phyloP scores from a whole-genome alignment of 2,329 filamentous ascomycete species.

The Apiospora kogelbergensis region DNA sequence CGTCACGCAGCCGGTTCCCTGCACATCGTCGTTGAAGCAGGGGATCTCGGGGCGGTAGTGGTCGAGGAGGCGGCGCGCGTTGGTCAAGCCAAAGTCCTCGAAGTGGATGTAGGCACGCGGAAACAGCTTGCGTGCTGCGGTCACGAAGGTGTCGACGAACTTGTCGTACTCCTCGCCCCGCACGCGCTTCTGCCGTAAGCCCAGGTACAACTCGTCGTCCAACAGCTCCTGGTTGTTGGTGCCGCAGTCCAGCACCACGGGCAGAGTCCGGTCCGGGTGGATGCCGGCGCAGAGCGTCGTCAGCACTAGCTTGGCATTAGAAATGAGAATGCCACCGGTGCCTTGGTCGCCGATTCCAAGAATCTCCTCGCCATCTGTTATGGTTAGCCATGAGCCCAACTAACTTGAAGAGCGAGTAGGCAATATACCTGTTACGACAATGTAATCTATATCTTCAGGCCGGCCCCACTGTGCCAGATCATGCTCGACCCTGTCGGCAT shows the following conservation, averaged over 20 bases:
- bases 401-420: background rate
- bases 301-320: conserved; percentile 77
- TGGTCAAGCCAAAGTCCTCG: conserved; percentile 80
- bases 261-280: conserved; percentile 74
- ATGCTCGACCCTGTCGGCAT: conserved; percentile 64
- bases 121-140: conserved; percentile 65
- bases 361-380: conserved; percentile 64
- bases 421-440: conserved; percentile 75
- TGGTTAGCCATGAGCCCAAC: conserved; percentile 9
- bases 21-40: conserved; percentile 91
- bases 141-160: conserved; percentile 75
- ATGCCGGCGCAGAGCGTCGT: conserved; percentile 87
- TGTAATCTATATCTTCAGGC: conserved; percentile 79
- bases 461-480: conserved; percentile 68
- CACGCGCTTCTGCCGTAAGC: conserved; percentile 64
- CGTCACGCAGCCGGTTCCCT: conserved; percentile 86
- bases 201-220: conserved; percentile 77
- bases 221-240: conserved; percentile 78
- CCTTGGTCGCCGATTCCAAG: conserved; percentile 89
- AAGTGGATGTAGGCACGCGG: conserved; percentile 86
- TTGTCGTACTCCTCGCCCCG: conserved; percentile 72
- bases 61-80: conserved; percentile 74
- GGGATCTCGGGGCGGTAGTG: conserved; percentile 71
- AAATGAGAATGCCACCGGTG: conserved; percentile 81
- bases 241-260: conserved; percentile 82